Evolutionary conservation across 805 yeast species (phyloP).

Genomic region (Candida anglica): DNA sequence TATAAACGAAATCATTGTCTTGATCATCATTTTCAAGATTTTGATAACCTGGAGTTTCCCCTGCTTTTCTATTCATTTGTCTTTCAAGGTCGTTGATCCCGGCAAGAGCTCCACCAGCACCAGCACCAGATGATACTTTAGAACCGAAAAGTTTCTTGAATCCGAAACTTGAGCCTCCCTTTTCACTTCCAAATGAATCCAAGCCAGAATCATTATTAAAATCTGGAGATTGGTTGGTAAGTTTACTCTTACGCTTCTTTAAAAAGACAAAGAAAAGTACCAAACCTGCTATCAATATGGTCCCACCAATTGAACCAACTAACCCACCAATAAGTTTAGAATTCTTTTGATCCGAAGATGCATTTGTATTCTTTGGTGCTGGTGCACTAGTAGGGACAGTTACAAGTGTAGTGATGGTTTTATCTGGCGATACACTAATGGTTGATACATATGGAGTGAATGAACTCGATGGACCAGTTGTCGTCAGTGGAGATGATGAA

Average conservation of each 20-base stretch:
- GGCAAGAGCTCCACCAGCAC: slow-evolving; percentile 11
- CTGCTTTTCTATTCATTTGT: slow-evolving; percentile 13
- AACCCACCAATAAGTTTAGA: slow-evolving; percentile 40
- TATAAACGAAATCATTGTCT: slow-evolving; percentile 34
- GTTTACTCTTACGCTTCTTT: slow-evolving; percentile 23
- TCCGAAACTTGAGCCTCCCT: slow-evolving; percentile 15
- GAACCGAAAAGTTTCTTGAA: slow-evolving; percentile 29
- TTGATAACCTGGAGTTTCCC: slow-evolving; percentile 10
- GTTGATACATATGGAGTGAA: slow-evolving; percentile 10
- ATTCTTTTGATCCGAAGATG: slow-evolving; percentile 16
- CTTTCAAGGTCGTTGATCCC: slow-evolving; percentile 24
- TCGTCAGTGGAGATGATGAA: slow-evolving; percentile 4
- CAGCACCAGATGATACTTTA: slow-evolving; percentile 9
- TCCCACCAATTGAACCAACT: slow-evolving; percentile 46
- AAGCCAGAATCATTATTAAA: slow-evolving; percentile 30
- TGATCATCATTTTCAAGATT: slow-evolving; percentile 9
- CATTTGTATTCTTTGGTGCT: slow-evolving; percentile 3
- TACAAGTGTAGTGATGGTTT: slow-evolving; percentile 38
- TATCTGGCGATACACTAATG: slow-evolving; percentile 15
- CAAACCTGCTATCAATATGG: slow-evolving; percentile 34
- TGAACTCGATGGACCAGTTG: slow-evolving; percentile 8
- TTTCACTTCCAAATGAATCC: slow-evolving; percentile 11
- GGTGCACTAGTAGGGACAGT: slow-evolving; percentile 33
- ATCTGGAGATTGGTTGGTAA: slow-evolving; percentile 42
- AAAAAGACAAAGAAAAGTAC: slow-evolving; percentile 33